phyloP scores from a whole-genome alignment of 306 rosid species.

The Mucuna pruriens region DNA sequence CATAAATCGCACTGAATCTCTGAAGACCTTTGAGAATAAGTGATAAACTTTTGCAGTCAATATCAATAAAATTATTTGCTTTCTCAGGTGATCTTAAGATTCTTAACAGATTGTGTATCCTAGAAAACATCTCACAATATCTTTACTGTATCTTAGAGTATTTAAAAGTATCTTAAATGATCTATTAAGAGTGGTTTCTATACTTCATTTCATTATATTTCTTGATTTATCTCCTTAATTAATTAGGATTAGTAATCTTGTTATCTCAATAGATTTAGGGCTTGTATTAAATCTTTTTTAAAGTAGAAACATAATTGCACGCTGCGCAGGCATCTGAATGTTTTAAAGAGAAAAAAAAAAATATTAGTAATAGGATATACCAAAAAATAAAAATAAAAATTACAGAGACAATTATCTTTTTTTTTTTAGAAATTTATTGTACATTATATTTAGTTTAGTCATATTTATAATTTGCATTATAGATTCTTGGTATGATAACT shows the following conservation, averaged over 20 bases:
- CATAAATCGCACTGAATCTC: slow-evolving; percentile 6
- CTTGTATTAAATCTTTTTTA: no score
- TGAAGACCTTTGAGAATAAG: not conserved
- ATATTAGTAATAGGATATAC: no score
- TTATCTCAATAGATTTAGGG: not conserved
- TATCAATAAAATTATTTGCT: not conserved
- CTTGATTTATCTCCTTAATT: not conserved
- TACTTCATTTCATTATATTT: not conserved
- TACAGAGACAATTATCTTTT: no score
- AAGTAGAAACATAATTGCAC: no score
- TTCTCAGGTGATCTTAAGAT: not conserved
- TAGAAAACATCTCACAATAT: not conserved
- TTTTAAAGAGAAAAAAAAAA: no score
- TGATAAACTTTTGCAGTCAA: slow-evolving; percentile 13
- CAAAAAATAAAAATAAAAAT: no score
- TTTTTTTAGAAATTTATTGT: no score
- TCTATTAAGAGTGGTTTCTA: not conserved
- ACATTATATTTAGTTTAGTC: no score
- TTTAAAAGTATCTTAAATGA: not conserved
- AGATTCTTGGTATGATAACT: no score
- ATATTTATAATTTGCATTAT: no score
- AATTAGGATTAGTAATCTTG: not conserved
- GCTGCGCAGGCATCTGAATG: no score
- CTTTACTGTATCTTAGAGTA: not conserved
- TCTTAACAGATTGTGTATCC: not conserved